phyloP scores from a whole-genome alignment of 495 filamentous ascomycete genomes.

The Aspergillus taichungensis region DNA sequence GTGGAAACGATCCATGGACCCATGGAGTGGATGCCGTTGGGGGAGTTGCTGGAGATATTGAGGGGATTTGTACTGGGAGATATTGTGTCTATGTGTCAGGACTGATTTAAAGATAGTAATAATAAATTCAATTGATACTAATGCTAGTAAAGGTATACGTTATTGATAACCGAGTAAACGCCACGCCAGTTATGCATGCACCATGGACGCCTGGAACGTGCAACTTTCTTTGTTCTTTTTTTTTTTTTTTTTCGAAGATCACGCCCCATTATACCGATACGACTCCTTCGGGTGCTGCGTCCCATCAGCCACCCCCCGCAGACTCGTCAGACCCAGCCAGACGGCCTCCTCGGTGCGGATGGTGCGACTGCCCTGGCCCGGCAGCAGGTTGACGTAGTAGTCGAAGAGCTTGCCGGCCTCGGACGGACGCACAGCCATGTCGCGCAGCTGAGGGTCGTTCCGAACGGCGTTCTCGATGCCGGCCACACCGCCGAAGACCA shows the following conservation, averaged over 20 bases:
- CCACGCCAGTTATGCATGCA: too few relatives aligned
- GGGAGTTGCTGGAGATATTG: slow-evolving; percentile 16
- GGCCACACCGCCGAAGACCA: slow-evolving; percentile 65
- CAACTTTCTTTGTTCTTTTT: too few relatives aligned
- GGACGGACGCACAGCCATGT: slow-evolving; percentile 43
- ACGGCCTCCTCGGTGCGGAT: slow-evolving; percentile 74
- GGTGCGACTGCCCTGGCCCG: slow-evolving; percentile 65
- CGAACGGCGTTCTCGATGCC: slow-evolving; percentile 63
- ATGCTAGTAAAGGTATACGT: too few relatives aligned
- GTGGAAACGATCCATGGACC: slow-evolving; percentile 23
- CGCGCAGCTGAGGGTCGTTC: slow-evolving; percentile 51
- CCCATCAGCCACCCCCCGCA: slow-evolving; percentile 41
- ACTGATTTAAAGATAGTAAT: too few relatives aligned
- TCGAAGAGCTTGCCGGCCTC: slow-evolving; percentile 62
- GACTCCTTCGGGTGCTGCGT: slow-evolving; percentile 3
- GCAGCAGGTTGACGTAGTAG: slow-evolving; percentile 65
- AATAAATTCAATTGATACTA: too few relatives aligned
- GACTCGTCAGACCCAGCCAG: slow-evolving; percentile 54
- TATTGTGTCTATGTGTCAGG: slow-evolving; percentile 21
- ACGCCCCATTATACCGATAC: not conserved
- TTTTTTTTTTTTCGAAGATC: not conserved
- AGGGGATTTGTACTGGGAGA: slow-evolving; percentile 21
- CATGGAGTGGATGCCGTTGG: slow-evolving; percentile 29
- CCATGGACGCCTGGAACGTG: too few relatives aligned
- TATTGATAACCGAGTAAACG: too few relatives aligned